Evolutionary conservation across 805 yeast genomes (phyloP).

Genomic region (Cyberlindnera sargentensis): DNA sequence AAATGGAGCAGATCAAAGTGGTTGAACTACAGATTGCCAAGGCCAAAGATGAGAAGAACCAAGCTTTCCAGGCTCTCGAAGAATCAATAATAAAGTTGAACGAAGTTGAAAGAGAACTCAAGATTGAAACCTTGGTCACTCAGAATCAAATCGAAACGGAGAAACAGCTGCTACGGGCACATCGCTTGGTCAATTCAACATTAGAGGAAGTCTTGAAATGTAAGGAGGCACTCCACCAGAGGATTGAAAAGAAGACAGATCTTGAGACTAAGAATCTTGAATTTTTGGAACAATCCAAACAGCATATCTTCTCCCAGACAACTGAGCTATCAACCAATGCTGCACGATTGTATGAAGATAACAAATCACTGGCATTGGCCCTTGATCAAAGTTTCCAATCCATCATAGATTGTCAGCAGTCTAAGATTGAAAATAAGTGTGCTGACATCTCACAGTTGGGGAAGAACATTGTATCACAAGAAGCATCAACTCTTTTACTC

Average conservation of each 20-base stretch:
- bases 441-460: constrained; percentile 1
- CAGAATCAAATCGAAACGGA: constrained; percentile 18
- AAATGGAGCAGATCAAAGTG: constrained; percentile 21
- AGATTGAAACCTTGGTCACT: constrained; percentile 12
- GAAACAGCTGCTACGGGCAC: constrained; percentile 12
- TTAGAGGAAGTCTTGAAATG: constrained; percentile 17
- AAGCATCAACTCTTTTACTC: constrained; percentile 5
- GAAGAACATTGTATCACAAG: neutral
- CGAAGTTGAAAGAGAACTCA: constrained; percentile 8
- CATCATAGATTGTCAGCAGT: constrained; percentile 10
- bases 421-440: constrained; percentile 9
- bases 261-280: constrained; percentile 14
- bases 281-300: constrained; percentile 7
- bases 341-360: constrained; percentile 5
- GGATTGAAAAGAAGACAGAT: constrained; percentile 5
- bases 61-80: constrained; percentile 6
- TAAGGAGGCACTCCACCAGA: constrained; percentile 4
- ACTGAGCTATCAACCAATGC: constrained; percentile 1
- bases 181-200: constrained; percentile 5
- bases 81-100: constrained; percentile 3
- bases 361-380: constrained; percentile 3
- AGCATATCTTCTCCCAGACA: constrained; percentile 2
- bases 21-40: constrained; percentile 8
- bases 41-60: constrained; percentile 9
- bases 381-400: constrained; percentile 9